These are phyloP conservation scores for Rhodofomes roseus DNA, from an alignment of 1,284 basidiomycete genomes.

Conservation along the genomic window DNA sequence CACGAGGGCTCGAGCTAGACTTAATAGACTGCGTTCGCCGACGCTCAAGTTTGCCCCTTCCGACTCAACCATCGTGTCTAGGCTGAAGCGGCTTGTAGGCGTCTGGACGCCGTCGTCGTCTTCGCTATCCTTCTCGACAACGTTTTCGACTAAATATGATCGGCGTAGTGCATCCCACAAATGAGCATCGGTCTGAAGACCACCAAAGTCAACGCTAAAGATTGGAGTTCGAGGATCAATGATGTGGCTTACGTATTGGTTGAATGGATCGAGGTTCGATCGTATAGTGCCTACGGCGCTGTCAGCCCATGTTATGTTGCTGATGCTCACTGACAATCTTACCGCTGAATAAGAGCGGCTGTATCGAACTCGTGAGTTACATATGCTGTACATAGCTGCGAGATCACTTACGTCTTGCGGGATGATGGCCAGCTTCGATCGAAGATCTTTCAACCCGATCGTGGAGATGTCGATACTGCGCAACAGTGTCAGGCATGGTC, in stretches of 20 bases:
- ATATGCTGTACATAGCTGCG: not conserved
- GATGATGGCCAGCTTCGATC: slow-evolving; percentile 77
- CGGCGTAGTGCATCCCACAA: slow-evolving; percentile 84
- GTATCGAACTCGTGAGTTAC: not conserved
- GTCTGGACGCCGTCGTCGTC: slow-evolving; percentile 20
- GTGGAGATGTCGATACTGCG: slow-evolving; percentile 56
- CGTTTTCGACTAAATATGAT: slow-evolving; percentile 64
- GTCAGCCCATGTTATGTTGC: not conserved
- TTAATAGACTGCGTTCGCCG: slow-evolving; percentile 44
- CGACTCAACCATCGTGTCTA: slow-evolving; percentile 81
- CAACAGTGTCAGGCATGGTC: not conserved
- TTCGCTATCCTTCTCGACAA: slow-evolving; percentile 12
- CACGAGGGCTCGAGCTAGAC: slow-evolving; percentile 29
- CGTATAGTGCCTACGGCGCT: slow-evolving; percentile 17
- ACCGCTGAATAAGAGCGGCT: slow-evolving; percentile 24
- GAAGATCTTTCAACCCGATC: slow-evolving; percentile 63
- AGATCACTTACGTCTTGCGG: slow-evolving; percentile 67
- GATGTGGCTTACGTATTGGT: slow-evolving; percentile 19
- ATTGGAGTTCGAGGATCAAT: not conserved
- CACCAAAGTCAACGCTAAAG: slow-evolving; percentile 26
- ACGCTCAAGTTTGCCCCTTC: slow-evolving; percentile 84
- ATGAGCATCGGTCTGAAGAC: slow-evolving; percentile 64
- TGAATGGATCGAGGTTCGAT: slow-evolving; percentile 23
- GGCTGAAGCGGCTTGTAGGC: slow-evolving; percentile 42
- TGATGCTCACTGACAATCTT: not conserved